Conservation (phyloP, 2,329 filamentous ascomycete genomes). For the Colletotrichum truncatum region DNA sequence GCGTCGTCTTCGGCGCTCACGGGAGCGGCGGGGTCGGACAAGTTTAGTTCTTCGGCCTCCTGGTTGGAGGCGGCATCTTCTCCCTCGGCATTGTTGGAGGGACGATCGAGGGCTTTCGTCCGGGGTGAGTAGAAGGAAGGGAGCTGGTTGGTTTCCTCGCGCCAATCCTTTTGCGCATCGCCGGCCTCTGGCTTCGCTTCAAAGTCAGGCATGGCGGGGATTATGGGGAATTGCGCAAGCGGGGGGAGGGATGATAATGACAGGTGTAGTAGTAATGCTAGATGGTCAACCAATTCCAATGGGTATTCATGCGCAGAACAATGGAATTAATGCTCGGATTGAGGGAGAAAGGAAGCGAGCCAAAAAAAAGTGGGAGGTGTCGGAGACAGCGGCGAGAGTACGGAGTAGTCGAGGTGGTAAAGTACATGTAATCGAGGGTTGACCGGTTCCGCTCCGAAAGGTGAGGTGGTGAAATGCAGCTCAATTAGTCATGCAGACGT, state of each 20-base stretch:
- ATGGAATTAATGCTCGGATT: neutral
- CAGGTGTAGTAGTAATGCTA: neutral
- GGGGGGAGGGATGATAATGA: neutral
- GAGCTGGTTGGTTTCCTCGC: conserved; percentile 45
- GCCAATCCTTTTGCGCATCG: conserved; percentile 35
- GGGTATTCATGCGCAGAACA: neutral
- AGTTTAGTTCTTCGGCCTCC: conserved; percentile 27
- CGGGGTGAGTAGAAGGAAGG: conserved; percentile 59
- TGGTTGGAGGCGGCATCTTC: conserved; percentile 29
- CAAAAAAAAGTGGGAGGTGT: neutral
- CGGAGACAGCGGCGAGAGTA: neutral
- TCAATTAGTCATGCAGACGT: conserved; percentile 28
- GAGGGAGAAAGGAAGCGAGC: neutral
- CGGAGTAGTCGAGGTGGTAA: neutral
- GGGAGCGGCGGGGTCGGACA: conserved; percentile 27
- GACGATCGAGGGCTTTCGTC: conserved; percentile 39
- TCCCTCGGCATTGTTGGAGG: conserved; percentile 31
- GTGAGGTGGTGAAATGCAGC: conserved; percentile 11
- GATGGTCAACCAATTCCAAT: neutral
- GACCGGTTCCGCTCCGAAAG: conserved; percentile 26
- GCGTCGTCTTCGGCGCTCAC: conserved; percentile 13
- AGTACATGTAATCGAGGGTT: conserved; percentile 12
- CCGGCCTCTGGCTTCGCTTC: conserved; percentile 34
- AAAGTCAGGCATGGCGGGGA: conserved; percentile 32
- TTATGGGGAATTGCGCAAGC: neutral